Evolutionary conservation across 768 basidiomycete genomes (phyloP), one percentile per base, ranked within the genome.

Genomic region (Xerocomellus dryophilus): DNA sequence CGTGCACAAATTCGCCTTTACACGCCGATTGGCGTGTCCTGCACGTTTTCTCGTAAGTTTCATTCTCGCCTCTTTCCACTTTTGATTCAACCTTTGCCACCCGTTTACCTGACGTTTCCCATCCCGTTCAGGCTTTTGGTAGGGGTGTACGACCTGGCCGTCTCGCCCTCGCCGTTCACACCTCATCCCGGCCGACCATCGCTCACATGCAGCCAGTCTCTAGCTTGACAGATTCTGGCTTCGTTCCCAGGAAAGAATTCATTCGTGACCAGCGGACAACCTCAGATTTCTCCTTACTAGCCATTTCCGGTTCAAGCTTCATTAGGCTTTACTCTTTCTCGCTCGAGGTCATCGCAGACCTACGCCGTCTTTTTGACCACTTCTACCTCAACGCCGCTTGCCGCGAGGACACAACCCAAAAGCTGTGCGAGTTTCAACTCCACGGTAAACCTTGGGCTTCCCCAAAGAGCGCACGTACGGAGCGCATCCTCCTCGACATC

Each of bases 241-340:
- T 90, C 58, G 76, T 77, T 34, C 88, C 89, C 20, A 73, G 88
- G 63, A 85, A 81, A 64, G 88, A 90, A 71, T 90, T 90, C 68
- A 71, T 85, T 54, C 81, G 78, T 34, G 81, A 86, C 62, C 78
- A 77, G 48, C 76, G 73, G 50, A 62, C 66, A 8, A 74, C 78
- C 15, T 87, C 81, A 61, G 72, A 81, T 18, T 90, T 90, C 68
- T 78, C 84, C 29, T 77, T 90, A 53, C 75, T 90, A 43, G 80
- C 88, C n/a, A 73, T 90, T 56, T 80, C 86, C 12, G 77, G 83
- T 56, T 71, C 83, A 21, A 82, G 80, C 60, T 76, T 78, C 61
- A 76, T 90, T 59, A 76, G 88, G 52, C 79, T 90, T 51, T 89
- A 87, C 67, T 83, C 83, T 54, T 90, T 90, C 61, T 78, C 82